Percentiles rank a stretch among this genome's conserved stretches.
Evolutionary conservation across 1,284 basidiomycete species (phyloP).

Genomic region (Erythrobasidium hasegawianum): DNA sequence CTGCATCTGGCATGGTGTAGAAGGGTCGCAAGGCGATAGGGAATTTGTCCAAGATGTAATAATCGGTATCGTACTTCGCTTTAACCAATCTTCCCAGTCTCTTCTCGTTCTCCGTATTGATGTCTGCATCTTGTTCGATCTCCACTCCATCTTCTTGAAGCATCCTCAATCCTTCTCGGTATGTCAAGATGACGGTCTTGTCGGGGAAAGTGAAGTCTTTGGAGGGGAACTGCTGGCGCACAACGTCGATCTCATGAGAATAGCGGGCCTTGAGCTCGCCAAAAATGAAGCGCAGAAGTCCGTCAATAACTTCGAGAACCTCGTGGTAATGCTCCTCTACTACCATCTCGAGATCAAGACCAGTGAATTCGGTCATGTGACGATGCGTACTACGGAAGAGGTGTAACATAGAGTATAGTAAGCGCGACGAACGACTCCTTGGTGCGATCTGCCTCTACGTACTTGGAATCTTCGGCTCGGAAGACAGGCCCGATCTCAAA

Average conservation of each 20-base stretch:
- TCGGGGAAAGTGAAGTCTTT: conserved; percentile 53
- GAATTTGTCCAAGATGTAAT: conserved; percentile 97
- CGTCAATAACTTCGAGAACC: conserved; percentile 81
- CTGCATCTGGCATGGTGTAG: conserved; percentile 95
- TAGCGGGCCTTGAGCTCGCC: conserved; percentile 72
- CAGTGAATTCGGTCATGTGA: conserved; percentile 98
- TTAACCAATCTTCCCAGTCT: conserved; percentile 82
- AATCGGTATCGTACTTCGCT: conserved; percentile 91
- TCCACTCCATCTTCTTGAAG: conserved; percentile 48
- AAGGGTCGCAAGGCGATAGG: conserved; percentile 89
- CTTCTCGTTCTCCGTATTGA: conserved; percentile 91
- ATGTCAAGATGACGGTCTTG: conserved; percentile 60
- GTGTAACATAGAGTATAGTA: conserved; percentile 44
- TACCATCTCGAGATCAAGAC: conserved; percentile 97
- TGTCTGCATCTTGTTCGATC: conserved; percentile 63
- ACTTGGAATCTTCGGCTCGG: conserved; percentile 17
- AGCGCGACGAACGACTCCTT: too few relatives aligned
- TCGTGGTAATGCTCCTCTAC: conserved; percentile 98
- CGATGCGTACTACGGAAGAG: conserved; percentile 74
- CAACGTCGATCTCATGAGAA: conserved; percentile 70
- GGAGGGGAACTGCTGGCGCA: conserved; percentile 84
- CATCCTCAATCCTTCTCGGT: conserved; percentile 80
- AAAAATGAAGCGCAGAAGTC: conserved; percentile 79
- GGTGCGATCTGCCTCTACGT: background rate
- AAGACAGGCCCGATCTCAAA: conserved; percentile 79